Evolutionary conservation across 192 early-diverging fungal genomes (phyloP).

Genomic region (Neocallimastix lanati): DNA sequence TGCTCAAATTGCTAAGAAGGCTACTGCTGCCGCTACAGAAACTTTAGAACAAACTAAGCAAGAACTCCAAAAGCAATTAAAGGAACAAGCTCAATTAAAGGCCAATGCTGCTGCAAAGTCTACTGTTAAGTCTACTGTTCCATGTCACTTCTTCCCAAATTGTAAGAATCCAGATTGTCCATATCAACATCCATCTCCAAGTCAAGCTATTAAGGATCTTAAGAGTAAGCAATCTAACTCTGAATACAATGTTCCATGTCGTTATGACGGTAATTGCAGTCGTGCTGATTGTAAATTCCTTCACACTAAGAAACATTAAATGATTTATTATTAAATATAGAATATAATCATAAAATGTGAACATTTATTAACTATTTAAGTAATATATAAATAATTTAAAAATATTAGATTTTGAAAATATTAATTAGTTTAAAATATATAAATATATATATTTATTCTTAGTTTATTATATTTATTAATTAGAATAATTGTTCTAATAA

Average conservation of each 20-base stretch:
- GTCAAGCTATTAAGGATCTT: neutral
- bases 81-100: neutral
- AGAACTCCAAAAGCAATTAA: neutral
- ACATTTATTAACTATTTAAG: no score
- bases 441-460: no score
- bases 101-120: neutral
- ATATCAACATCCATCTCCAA: constrained; percentile 2
- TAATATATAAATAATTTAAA: no score
- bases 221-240: neutral
- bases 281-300: neutral
- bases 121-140: neutral
- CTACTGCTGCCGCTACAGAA: neutral
- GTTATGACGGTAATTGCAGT: neutral
- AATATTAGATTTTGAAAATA: no score
- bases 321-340: no score
- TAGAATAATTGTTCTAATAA: no score
- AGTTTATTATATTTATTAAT: no score
- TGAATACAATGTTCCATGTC: neutral
- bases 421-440: no score
- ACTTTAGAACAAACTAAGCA: neutral
- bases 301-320: neutral
- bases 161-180: constrained; percentile 4
- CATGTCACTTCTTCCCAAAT: neutral
- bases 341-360: no score
- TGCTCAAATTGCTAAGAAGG: neutral